A percentile compares a stretch with the other conserved stretches of the same genome.
phyloP scores from a whole-genome alignment of 192 early-diverging fungal species.

The Funneliformis geosporum region DNA sequence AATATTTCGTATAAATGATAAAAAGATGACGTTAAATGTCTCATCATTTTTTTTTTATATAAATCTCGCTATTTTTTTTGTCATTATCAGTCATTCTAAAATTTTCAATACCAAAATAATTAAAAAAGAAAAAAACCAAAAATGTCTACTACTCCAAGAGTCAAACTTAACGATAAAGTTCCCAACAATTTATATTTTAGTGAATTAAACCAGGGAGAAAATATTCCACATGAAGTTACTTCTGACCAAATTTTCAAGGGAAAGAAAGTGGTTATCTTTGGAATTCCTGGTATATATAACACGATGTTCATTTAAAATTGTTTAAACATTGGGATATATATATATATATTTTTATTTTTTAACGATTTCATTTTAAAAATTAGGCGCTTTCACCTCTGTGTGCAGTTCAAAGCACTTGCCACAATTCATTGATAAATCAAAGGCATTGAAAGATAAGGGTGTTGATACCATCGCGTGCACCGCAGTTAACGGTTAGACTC shows the following conservation, averaged over 20 bases:
- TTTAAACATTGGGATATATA: too few species aligned
- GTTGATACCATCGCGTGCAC: constrained; percentile 26
- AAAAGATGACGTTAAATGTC: too few species aligned
- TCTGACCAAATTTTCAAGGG: constrained; percentile 24
- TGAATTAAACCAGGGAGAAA: constrained; percentile 2
- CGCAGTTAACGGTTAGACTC: constrained; percentile 29
- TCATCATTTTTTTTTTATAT: too few species aligned
- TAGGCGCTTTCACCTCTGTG: constrained; percentile 32
- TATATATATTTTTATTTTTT: background rate
- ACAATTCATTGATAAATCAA: constrained; percentile 10
- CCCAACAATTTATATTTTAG: constrained; percentile 22
- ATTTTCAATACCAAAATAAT: too few species aligned
- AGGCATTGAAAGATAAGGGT: constrained; percentile 24
- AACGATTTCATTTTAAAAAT: background rate
- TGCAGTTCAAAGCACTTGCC: constrained; percentile 34
- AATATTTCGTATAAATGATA: too few species aligned
- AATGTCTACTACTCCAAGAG: background rate
- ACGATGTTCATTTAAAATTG: background rate
- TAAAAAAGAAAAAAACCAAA: background rate
- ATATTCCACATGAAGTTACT: constrained; percentile 8
- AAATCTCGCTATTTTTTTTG: too few species aligned
- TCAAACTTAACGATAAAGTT: constrained; percentile 3
- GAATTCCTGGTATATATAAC: constrained; percentile 27
- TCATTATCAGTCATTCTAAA: too few species aligned
- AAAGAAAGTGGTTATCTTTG: constrained; percentile 32